These are phyloP conservation scores for Aspergillus arachidicola DNA, from an alignment of 2,329 filamentous ascomycete species.

Conservation along the genomic window DNA sequence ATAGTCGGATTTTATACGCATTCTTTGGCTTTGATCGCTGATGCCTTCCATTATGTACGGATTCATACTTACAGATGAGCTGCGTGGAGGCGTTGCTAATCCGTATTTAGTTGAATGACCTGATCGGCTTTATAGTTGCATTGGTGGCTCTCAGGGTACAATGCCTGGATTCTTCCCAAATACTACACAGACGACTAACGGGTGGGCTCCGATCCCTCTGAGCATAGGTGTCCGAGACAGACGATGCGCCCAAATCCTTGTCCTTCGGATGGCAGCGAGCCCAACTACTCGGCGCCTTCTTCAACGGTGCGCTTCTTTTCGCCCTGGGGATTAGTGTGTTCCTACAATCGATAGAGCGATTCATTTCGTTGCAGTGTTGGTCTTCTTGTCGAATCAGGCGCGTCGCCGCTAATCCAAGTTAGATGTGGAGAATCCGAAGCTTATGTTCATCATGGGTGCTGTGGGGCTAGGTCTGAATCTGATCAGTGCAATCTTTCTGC, in stretches of 20 bases:
- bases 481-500: slow-evolving; percentile 66
- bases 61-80: background rate
- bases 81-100: background rate
- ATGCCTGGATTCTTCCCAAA: background rate
- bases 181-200: background rate
- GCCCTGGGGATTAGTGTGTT: slow-evolving; percentile 73
- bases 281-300: slow-evolving; percentile 74
- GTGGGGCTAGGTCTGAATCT: slow-evolving; percentile 69
- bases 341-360: slow-evolving; percentile 70
- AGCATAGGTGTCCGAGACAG: slow-evolving; percentile 58
- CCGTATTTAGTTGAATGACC: slow-evolving; percentile 62
- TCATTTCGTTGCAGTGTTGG: slow-evolving; percentile 34
- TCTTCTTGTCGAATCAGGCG: slow-evolving; percentile 40
- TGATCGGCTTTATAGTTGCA: slow-evolving; percentile 69
- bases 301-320: slow-evolving; percentile 75
- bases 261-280: slow-evolving; percentile 76
- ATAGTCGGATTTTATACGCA: slow-evolving; percentile 67
- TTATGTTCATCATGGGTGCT: slow-evolving; percentile 71
- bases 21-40: slow-evolving; percentile 70
- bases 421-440: slow-evolving; percentile 66
- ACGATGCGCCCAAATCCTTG: slow-evolving; percentile 58
- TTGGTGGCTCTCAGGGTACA: slow-evolving; percentile 62
- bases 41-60: slow-evolving; percentile 74
- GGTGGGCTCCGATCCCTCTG: background rate
- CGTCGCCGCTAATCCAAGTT: slow-evolving; percentile 3